Percentiles rank a stretch among this genome's conserved stretches.
phyloP scores from a whole-genome alignment of 352 stramenopile species.

The Thraustotheca clavata region DNA sequence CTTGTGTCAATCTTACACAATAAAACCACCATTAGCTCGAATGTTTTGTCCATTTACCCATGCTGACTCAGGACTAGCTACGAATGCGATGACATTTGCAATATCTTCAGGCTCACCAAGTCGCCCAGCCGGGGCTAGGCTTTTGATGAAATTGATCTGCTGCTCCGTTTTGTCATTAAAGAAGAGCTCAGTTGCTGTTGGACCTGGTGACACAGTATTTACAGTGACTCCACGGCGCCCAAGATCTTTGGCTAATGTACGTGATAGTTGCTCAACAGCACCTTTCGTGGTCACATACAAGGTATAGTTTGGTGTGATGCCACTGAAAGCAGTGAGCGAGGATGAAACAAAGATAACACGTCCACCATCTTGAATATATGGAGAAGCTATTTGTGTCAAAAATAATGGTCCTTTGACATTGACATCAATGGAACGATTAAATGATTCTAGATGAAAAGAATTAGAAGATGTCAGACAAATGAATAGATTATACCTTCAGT shows the following conservation, averaged over 20 bases:
- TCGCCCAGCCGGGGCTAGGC: background rate
- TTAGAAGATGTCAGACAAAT: background rate
- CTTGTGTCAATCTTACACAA: constrained; percentile 11
- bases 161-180: constrained; percentile 11
- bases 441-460: constrained; percentile 8
- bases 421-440: background rate
- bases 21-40: constrained; percentile 9
- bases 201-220: constrained; percentile 14
- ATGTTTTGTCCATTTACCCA: constrained; percentile 20
- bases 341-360: constrained; percentile 15
- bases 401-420: constrained; percentile 12
- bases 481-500: constrained; percentile 3
- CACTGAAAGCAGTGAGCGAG: background rate
- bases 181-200: constrained; percentile 14
- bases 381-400: background rate
- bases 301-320: constrained; percentile 14
- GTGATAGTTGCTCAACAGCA: constrained; percentile 16
- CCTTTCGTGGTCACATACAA: constrained; percentile 17
- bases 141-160: background rate
- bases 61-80: constrained; percentile 12
- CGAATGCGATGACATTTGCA: constrained; percentile 17
- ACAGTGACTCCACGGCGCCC: constrained; percentile 11
- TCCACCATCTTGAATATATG: background rate
- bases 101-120: constrained; percentile 20
- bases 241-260: constrained; percentile 4